Percentiles rank a stretch among this genome's conserved stretches.
Evolutionary conservation across 192 early-diverging fungal species (phyloP).

Genomic region (Coemansia sp.): DNA sequence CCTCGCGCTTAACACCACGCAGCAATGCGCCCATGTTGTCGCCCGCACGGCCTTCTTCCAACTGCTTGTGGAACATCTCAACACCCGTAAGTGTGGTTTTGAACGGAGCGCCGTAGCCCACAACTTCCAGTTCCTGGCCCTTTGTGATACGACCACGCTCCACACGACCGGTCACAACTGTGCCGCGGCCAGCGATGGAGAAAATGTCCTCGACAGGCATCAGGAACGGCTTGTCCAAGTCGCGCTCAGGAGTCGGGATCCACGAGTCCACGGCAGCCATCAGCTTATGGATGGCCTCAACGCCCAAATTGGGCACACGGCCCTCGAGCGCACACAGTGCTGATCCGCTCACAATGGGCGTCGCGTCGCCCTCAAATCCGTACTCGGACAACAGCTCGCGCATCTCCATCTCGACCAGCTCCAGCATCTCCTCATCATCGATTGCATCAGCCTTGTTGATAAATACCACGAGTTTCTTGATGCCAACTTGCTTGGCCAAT

Average conservation of each 20-base stretch:
- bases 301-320: conserved; percentile 86
- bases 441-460: conserved; percentile 99
- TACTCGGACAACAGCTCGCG: conserved; percentile 90
- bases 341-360: conserved; percentile 89
- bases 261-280: conserved; percentile 89
- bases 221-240: conserved; percentile 98
- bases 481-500: conserved; percentile 93
- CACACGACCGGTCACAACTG: conserved; percentile 92
- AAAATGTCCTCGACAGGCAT: conserved; percentile 99
- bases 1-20: conserved; percentile 96
- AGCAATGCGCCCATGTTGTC: conserved; percentile 98
- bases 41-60: conserved; percentile 94
- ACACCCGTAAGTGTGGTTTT: conserved; percentile 97
- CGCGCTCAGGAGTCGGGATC: conserved; percentile 89
- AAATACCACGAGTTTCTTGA: conserved; percentile 90
- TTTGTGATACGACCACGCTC: conserved; percentile 91
- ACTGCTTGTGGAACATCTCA: conserved; percentile 99
- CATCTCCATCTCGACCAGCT: conserved; percentile 99
- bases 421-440: conserved; percentile 96
- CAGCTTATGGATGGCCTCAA: conserved; percentile 83
- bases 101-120: conserved; percentile 84
- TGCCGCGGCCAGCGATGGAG: conserved; percentile 97
- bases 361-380: conserved; percentile 88
- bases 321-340: conserved; percentile 95
- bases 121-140: conserved; percentile 95